These are phyloP conservation scores for Aspergillus clavatus DNA, from an alignment of 2,329 filamentous ascomycete species.

Conservation along the genomic window DNA sequence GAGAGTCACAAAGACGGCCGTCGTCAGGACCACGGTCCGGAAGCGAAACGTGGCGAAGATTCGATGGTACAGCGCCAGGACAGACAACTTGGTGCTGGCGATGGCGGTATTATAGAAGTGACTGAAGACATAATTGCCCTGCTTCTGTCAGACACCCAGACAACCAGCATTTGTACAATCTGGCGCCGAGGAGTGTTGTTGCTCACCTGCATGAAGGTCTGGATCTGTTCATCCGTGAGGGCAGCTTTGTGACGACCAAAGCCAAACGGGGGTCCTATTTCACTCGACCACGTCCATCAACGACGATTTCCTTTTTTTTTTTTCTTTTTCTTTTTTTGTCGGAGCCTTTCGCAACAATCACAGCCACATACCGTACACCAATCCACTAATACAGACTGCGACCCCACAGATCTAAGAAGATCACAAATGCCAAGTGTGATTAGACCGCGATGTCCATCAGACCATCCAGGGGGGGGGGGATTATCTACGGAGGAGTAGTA, in stretches of 20 bases:
- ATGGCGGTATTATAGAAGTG: conserved; percentile 15
- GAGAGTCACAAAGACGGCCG: conserved; percentile 8
- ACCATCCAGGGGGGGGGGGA: too few species aligned
- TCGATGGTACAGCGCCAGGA: conserved; percentile 13
- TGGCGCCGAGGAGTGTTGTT: too few species aligned
- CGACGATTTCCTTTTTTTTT: too few species aligned
- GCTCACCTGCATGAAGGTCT: conserved; percentile 10
- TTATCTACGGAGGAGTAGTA: background rate
- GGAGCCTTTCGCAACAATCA: too few species aligned
- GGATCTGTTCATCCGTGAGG: conserved; percentile 3
- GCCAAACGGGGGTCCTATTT: conserved; percentile 13
- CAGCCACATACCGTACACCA: conserved; percentile 9
- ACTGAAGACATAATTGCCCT: conserved; percentile 16
- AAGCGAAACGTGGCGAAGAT: conserved; percentile 10
- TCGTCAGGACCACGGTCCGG: conserved; percentile 7
- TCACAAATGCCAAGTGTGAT: background rate
- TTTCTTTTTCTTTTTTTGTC: too few species aligned
- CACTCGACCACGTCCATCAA: background rate
- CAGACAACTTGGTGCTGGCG: conserved; percentile 13
- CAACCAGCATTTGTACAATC: too few species aligned
- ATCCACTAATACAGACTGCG: conserved; percentile 10
- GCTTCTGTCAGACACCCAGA: background rate
- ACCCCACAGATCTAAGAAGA: conserved; percentile 4
- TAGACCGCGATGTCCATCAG: background rate
- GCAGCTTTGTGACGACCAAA: conserved; percentile 11